Percentiles rank a stretch among this genome's conserved stretches.
Conservation (phyloP, 2,329 filamentous ascomycete species). For the Neofusicoccum sp. region DNA sequence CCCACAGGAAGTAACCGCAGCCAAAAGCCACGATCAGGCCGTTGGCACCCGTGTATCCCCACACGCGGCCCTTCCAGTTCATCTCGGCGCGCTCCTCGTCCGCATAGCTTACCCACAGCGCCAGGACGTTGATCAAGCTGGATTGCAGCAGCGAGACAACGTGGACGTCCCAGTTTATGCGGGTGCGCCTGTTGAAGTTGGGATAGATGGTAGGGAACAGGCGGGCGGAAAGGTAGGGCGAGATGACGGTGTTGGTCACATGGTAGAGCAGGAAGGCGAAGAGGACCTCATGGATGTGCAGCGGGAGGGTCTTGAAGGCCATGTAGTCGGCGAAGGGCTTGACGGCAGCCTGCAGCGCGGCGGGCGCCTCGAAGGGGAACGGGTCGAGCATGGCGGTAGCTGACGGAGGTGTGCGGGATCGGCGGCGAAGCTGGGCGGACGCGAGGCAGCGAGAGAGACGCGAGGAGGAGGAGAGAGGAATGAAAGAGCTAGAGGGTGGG, state of each 20-base stretch:
- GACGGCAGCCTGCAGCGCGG: slow-evolving; percentile 53
- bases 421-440: background rate
- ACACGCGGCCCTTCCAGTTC: slow-evolving; percentile 66
- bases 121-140: slow-evolving; percentile 66
- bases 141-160: slow-evolving; percentile 81
- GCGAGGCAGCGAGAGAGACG: background rate
- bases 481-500: background rate
- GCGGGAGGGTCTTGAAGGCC: slow-evolving; percentile 63
- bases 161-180: slow-evolving; percentile 81
- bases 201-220: slow-evolving; percentile 65
- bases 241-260: slow-evolving; percentile 63
- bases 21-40: slow-evolving; percentile 76
- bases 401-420: background rate
- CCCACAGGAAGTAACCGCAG: slow-evolving; percentile 82
- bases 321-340: slow-evolving; percentile 64
- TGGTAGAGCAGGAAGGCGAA: slow-evolving; percentile 67
- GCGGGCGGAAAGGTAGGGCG: slow-evolving; percentile 62
- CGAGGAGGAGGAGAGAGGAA: slow-evolving; percentile 1
- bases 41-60: slow-evolving; percentile 71
- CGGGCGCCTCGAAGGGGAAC: slow-evolving; percentile 62
- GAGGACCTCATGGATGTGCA: slow-evolving; percentile 76
- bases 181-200: slow-evolving; percentile 60
- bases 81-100: slow-evolving; percentile 68
- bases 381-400: slow-evolving; percentile 65
- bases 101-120: slow-evolving; percentile 68